phyloP scores from a whole-genome alignment of 768 basidiomycete species.

The Amanita polypyramis region DNA sequence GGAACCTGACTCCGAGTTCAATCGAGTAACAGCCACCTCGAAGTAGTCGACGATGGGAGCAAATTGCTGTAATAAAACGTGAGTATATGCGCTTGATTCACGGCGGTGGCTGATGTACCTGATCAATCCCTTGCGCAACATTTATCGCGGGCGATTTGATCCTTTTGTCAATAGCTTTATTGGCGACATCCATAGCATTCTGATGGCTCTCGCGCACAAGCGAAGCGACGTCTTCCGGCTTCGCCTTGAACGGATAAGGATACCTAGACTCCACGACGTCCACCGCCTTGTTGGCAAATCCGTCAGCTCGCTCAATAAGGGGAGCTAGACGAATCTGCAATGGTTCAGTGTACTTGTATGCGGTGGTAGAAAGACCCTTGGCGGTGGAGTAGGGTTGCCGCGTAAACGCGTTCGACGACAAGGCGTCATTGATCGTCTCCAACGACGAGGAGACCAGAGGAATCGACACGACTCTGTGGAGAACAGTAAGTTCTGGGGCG shows the following conservation, averaged over 20 bases:
- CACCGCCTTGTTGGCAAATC: slow-evolving; percentile 62
- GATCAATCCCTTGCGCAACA: slow-evolving; percentile 61
- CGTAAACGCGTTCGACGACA: slow-evolving; percentile 51
- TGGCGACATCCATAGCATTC: slow-evolving; percentile 34
- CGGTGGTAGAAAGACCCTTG: slow-evolving; percentile 45
- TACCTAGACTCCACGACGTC: slow-evolving; percentile 65
- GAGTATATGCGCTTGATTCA: slow-evolving; percentile 8
- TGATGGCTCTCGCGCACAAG: slow-evolving; percentile 50
- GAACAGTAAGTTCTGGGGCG: slow-evolving; percentile 46
- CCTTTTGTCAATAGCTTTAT: slow-evolving; percentile 55
- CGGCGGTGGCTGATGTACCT: slow-evolving; percentile 33
- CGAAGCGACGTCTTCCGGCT: slow-evolving; percentile 58
- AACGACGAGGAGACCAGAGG: slow-evolving; percentile 62
- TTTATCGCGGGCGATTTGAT: slow-evolving; percentile 54
- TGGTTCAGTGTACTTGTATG: slow-evolving; percentile 55
- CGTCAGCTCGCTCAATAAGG: slow-evolving; percentile 51
- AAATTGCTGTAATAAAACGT: slow-evolving; percentile 37
- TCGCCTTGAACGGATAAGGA: slow-evolving; percentile 67
- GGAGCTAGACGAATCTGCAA: slow-evolving; percentile 58
- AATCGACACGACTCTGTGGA: slow-evolving; percentile 60
- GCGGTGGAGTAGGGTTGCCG: slow-evolving; percentile 57
- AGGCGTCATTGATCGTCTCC: slow-evolving; percentile 45
- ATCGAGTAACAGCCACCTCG: slow-evolving; percentile 43
- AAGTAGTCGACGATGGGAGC: slow-evolving; percentile 70
- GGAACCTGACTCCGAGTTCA: slow-evolving; percentile 34